These are phyloP conservation scores for Quaeritorhiza haematococci DNA, from an alignment of 371 early-diverging fungal genomes.

Conservation along the genomic window DNA sequence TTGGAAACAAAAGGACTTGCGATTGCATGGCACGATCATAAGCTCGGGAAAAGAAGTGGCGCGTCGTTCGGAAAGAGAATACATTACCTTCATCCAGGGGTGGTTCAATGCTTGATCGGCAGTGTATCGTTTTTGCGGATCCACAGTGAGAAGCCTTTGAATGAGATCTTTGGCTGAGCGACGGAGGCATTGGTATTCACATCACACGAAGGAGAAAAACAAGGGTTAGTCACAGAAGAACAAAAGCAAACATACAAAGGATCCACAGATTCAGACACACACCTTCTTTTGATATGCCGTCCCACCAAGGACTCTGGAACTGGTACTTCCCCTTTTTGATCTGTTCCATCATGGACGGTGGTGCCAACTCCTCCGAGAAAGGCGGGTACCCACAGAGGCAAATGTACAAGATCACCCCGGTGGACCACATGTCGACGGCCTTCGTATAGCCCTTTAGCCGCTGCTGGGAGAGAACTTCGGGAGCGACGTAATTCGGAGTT, in stretches of 20 bases:
- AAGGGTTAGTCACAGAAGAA: too few relatives aligned
- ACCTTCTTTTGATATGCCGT: conserved; percentile 58
- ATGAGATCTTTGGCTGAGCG: conserved; percentile 76
- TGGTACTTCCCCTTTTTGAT: conserved; percentile 64
- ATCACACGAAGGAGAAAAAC: too few relatives aligned
- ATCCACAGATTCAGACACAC: too few relatives aligned
- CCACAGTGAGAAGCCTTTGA: conserved; percentile 55
- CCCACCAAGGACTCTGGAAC: conserved; percentile 74
- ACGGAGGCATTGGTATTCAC: too few relatives aligned
- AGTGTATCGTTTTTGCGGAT: conserved; percentile 63
- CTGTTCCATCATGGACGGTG: conserved; percentile 46
- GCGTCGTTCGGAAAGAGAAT: too few relatives aligned
- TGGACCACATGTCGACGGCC: conserved; percentile 53
- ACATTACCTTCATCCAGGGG: conserved; percentile 80
- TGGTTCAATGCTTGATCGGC: conserved; percentile 71
- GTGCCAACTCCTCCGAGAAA: too few relatives aligned
- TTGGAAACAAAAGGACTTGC: too few relatives aligned
- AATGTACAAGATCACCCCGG: conserved; percentile 55
- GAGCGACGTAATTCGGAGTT: conserved; percentile 55
- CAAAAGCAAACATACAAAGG: too few relatives aligned
- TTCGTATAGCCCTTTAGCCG: conserved; percentile 18
- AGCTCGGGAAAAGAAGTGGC: too few relatives aligned
- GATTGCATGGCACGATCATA: too few relatives aligned
- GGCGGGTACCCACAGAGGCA: conserved; percentile 48
- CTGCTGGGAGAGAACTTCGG: conserved; percentile 37